phyloP scores from a whole-genome alignment of 2,329 filamentous ascomycete species.

The Incumbomyces lentus region DNA sequence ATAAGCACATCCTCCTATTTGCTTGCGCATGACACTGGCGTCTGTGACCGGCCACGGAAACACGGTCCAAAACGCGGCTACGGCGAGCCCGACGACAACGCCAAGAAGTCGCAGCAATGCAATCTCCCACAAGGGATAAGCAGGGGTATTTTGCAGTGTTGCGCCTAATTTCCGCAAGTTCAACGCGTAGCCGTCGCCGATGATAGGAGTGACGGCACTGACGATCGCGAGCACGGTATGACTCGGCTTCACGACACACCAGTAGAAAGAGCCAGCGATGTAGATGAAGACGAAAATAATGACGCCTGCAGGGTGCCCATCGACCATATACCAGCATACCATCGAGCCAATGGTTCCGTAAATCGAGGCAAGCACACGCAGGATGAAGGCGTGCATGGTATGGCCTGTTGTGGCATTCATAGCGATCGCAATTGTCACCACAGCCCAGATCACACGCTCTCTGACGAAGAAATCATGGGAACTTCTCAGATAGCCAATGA shows the following conservation, averaged over 20 bases:
- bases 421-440: constrained; percentile 5
- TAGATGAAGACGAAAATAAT: constrained; percentile 7
- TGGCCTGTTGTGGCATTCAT: constrained; percentile 6
- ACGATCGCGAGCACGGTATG: constrained; percentile 53
- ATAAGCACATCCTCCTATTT: constrained; percentile 58
- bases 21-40: constrained; percentile 55
- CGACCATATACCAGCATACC: constrained; percentile 7
- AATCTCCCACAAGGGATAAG: constrained; percentile 9
- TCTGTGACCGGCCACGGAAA: constrained; percentile 54
- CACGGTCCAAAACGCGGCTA: constrained; percentile 7
- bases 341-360: not conserved
- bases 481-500: constrained; percentile 4
- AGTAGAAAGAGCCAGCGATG: constrained; percentile 1
- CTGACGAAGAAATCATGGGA: constrained; percentile 4
- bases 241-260: constrained; percentile 32
- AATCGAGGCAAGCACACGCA: constrained; percentile 6
- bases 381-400: constrained; percentile 1
- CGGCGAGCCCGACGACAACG: constrained; percentile 5
- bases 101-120: constrained; percentile 5
- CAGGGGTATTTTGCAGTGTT: not conserved
- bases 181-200: constrained; percentile 59
- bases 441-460: constrained; percentile 7
- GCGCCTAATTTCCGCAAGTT: constrained; percentile 7
- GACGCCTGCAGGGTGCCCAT: constrained; percentile 7
- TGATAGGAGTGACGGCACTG: constrained; percentile 46